These are phyloP conservation scores for Piromyces finnis DNA, from an alignment of 192 early-diverging fungal genomes.

Conservation along the genomic window DNA sequence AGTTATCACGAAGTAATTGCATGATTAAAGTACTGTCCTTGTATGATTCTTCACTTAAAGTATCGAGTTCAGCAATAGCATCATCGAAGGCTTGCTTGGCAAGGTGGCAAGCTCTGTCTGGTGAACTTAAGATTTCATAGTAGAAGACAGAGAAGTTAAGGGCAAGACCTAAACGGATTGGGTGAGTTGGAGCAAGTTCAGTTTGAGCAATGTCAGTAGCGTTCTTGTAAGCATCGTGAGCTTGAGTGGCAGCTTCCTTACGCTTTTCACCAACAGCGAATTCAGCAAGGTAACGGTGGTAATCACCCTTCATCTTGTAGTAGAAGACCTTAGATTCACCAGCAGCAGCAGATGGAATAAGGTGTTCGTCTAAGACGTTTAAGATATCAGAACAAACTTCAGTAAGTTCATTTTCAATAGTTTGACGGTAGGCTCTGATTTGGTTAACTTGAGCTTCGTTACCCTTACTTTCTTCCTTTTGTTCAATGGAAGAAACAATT, in stretches of 20 bases:
- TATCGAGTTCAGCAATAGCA: conserved; percentile 97
- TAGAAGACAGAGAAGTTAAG: conserved; percentile 99
- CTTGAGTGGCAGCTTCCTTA: conserved; percentile 59
- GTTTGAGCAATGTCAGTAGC: conserved; percentile 90
- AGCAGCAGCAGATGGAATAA: conserved; percentile 78
- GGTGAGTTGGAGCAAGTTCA: conserved; percentile 91
- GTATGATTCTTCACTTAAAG: conserved; percentile 95
- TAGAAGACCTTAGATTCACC: conserved; percentile 99
- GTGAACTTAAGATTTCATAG: conserved; percentile 97
- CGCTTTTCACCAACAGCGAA: conserved; percentile 77
- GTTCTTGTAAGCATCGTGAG: conserved; percentile 86
- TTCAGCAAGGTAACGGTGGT: conserved; percentile 98
- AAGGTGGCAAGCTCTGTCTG: conserved; percentile 88
- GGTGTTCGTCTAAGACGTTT: conserved; percentile 67
- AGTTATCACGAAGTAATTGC: conserved; percentile 97
- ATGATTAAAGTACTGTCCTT: conserved; percentile 99
- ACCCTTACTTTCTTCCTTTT: conserved; percentile 94
- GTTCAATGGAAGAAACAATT: conserved; percentile 98
- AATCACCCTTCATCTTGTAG: conserved; percentile 99
- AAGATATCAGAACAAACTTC: conserved; percentile 95
- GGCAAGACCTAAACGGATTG: conserved; percentile 92
- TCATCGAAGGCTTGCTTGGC: conserved; percentile 98
- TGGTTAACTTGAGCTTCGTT: conserved; percentile 75
- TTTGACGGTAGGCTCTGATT: conserved; percentile 85
- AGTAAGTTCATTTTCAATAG: conserved; percentile 80